A percentile compares a stretch with the other conserved stretches of the same genome.
Evolutionary conservation across 441 rosid species (phyloP).

Genomic region (Euphorbia schlechtendalii): DNA sequence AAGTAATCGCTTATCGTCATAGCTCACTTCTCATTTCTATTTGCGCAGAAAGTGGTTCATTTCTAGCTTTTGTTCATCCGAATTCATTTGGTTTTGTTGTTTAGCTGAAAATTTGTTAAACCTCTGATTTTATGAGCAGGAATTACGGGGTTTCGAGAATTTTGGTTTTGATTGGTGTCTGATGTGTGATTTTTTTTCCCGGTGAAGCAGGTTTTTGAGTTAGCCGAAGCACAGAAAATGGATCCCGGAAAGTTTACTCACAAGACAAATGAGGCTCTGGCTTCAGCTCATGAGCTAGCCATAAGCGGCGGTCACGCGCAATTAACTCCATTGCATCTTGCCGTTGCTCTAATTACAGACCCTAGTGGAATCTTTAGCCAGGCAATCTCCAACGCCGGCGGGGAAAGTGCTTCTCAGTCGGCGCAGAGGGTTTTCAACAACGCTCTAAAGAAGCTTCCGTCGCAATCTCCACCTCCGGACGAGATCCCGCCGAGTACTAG

Average conservation of each 20-base stretch:
- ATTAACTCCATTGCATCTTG: constrained; percentile 79
- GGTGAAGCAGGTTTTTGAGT: background rate
- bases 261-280: constrained; percentile 79
- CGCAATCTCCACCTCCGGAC: constrained; percentile 74
- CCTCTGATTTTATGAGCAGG: background rate
- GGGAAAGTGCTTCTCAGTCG: constrained; percentile 47
- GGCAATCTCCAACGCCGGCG: constrained; percentile 48
- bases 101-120: background rate
- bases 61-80: background rate
- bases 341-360: constrained; percentile 59
- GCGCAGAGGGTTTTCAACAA: constrained; percentile 63
- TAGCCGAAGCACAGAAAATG: constrained; percentile 34
- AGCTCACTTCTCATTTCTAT: background rate
- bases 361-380: constrained; percentile 62
- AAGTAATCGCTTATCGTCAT: too few relatives aligned
- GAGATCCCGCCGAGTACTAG: constrained; percentile 67
- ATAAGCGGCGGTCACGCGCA: constrained; percentile 65
- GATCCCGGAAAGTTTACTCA: constrained; percentile 90
- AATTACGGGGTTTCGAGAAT: background rate
- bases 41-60: background rate
- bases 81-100: background rate
- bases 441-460: constrained; percentile 68
- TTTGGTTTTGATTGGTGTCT: background rate
- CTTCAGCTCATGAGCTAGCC: constrained; percentile 64
- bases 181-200: background rate